Evolutionary conservation across 139 green algal species (phyloP).

Genomic region (Chlorella sp.): DNA sequence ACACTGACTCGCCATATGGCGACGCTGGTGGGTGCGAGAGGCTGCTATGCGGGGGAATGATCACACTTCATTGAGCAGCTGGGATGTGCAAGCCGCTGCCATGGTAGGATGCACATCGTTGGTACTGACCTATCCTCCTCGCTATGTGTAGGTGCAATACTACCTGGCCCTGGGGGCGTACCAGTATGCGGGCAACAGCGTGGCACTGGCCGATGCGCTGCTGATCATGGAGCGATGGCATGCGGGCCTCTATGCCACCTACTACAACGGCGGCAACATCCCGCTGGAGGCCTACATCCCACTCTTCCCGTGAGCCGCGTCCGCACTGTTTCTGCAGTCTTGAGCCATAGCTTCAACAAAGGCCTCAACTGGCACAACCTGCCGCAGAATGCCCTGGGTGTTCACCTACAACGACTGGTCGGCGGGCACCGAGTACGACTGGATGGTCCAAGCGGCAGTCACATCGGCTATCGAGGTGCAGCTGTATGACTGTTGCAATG

Average conservation of each 20-base stretch:
- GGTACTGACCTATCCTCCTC: too few species aligned
- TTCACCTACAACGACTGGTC: conserved; percentile 40
- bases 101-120: too few species aligned
- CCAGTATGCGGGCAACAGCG: conserved; percentile 31
- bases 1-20: not conserved
- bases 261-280: conserved; percentile 38
- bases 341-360: too few species aligned
- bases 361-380: too few species aligned
- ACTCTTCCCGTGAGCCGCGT: conserved; percentile 4
- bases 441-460: conserved; percentile 21
- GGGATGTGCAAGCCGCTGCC: too few species aligned
- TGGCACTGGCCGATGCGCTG: conserved; percentile 1
- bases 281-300: conserved; percentile 26
- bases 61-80: too few species aligned
- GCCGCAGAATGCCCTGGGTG: conserved; percentile 22
- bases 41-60: too few species aligned
- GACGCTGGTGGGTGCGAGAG: not conserved
- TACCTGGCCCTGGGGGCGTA: not conserved
- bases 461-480: conserved; percentile 6
- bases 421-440: conserved; percentile 25
- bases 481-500: too few species aligned
- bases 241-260: not conserved
- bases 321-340: too few species aligned
- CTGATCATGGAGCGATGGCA: conserved; percentile 28
- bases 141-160: conserved; percentile 20